Evolutionary conservation across 2,329 filamentous ascomycete species (phyloP), one percentile per base, ranked within the genome.

Genomic region (Endothia cerciana): DNA sequence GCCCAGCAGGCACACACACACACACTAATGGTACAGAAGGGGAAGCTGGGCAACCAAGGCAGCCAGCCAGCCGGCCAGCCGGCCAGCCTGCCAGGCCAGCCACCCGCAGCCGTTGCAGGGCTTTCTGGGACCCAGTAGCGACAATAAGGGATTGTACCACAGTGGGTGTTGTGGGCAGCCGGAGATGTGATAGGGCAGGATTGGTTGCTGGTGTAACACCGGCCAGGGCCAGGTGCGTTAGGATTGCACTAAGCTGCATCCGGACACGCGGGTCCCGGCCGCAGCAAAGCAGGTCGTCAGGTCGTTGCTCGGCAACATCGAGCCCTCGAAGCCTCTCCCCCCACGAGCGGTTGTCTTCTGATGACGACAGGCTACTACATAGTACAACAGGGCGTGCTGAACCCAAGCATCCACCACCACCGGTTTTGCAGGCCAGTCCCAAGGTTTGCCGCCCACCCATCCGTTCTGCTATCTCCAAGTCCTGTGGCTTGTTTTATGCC

Each of bases 261-360:
- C 25, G 15, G 1, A 4, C 11, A 28, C 47, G 22, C 22, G 47
- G 47, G 47, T 25, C 45, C 17, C 11, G 47, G 25, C 47, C 28
- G 47, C 22, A 13, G n/a, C n/a, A n/a, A n/a, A 28, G 47, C 25
- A 28, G 47, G 22, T 30, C 10, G n/a, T 7, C n/a, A 6, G 55
- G 6, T 19, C 17, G 55, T 58, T 58, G 55, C 55, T 40, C 30
- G 41, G 55, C 55, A 58, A 58, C 55, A n/a, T n/a, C n/a, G n/a
- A n/a, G n/a, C n/a, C 30, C 25, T 33, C 6, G 28, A 57, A 36
- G 10, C 43, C 43, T 47, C 43, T 22, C 43, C 45, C 22, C 45
- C 22, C n/a, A 49, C 45, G 45, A 25, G 45, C n/a, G 45, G 15
- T 49, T 22, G 25, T 28, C 22, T n/a, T 28, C 22, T 51, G 47